These are phyloP conservation scores for Mytilinidion resinicola DNA, from an alignment of 495 filamentous ascomycete genomes.

Conservation along the genomic window DNA sequence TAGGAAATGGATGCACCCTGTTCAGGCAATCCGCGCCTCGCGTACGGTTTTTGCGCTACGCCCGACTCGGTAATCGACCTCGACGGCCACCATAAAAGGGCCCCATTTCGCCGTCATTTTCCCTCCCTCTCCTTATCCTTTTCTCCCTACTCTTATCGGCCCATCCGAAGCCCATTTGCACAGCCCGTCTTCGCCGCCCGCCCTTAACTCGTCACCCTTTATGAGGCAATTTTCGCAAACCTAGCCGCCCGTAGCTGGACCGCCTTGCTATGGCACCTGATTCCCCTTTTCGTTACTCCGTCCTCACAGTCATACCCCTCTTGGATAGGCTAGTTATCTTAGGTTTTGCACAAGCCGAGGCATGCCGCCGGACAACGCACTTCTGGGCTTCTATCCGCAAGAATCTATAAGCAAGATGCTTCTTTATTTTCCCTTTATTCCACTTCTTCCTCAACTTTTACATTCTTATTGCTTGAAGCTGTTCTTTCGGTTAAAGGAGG, in stretches of 20 bases:
- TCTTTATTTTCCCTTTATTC: not conserved
- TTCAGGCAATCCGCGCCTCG: too few species aligned
- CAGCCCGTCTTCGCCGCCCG: conserved; percentile 7
- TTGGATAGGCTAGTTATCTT: too few species aligned
- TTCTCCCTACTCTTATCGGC: conserved; percentile 8
- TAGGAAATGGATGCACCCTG: too few species aligned
- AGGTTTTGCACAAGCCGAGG: too few species aligned
- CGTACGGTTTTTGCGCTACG: too few species aligned
- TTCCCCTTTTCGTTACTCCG: not conserved
- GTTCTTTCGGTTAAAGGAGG: too few species aligned
- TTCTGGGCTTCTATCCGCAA: not conserved
- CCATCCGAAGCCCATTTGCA: conserved; percentile 3
- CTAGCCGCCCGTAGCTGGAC: not conserved
- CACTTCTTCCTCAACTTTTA: too few species aligned
- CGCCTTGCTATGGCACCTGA: not conserved
- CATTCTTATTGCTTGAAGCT: too few species aligned
- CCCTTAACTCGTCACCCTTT: conserved; percentile 9
- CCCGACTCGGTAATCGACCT: conserved; percentile 12
- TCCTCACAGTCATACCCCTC: conserved; percentile 1
- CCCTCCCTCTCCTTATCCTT: conserved; percentile 2
- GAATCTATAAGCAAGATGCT: not conserved
- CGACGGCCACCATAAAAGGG: conserved; percentile 15
- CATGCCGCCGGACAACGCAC: not conserved
- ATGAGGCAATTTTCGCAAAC: conserved; percentile 12
- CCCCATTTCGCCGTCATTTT: conserved; percentile 12